Base-by-base conservation (phyloP, 768 basidiomycete genomes). In the Tylopilus intermedius region DNA sequence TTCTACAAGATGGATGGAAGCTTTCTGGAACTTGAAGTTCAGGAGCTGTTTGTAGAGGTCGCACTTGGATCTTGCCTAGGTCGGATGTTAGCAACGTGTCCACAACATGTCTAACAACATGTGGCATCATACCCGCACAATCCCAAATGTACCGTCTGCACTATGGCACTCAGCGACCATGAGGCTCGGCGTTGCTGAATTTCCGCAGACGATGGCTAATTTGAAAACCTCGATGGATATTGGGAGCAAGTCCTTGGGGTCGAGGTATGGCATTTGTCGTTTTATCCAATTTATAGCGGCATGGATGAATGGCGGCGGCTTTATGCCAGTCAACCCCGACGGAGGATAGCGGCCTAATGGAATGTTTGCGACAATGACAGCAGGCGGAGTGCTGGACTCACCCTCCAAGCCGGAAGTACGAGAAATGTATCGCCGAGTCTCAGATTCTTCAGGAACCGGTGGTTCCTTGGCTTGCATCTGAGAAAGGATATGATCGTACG, bases 31-130 rank as follows among this genome's bases (percentile, higher is more conserved):
- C 57, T 75, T 85, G 59, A 95, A 71, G 54, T 81, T 78, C 51
- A 91, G 71, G 8, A 84, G 69, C 59, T 91, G 86, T 67, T 92
- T 95, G 72, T 94, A 90, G 18, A 84, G 67, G 67, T 98, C 95
- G 58, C 80, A 77, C 50, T 77, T 82, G 2, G 92, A 96, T 51
- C 84, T 80, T 10, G 94, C 81, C 90, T 94, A 52, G 27, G 26
- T 49, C 49, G 4, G 8, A 50, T 18, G 50, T 60, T 8, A 58
- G 56, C 48, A 11, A 57, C 27, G 41, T 55, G 43, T 41, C 18
- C 8, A 35, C 24, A 24, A 32, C 15, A 24, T 43, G 38, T 38
- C 26, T 42, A 33, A 49, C n/a, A 21, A 72, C 8, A 24, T 18
- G 30, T 13, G 35, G 13, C 13, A 27, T 9, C 82, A 42, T 59